Conservation (phyloP, 202 grass and related monocot genomes). For the Thinopyrum obtusiflorum region DNA sequence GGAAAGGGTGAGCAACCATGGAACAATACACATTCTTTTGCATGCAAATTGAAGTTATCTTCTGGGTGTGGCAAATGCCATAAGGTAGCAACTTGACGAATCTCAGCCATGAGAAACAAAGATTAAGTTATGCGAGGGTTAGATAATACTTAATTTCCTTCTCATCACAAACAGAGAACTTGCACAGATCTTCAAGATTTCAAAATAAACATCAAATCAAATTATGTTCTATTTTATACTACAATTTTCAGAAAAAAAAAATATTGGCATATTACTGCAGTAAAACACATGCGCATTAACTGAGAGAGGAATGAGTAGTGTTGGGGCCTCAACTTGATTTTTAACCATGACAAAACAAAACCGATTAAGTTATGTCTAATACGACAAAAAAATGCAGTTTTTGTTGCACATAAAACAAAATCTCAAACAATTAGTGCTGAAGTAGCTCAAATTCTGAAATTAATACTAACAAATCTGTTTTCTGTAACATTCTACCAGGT, state of each 20-base stretch:
- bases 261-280: neutral
- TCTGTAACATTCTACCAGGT: neutral
- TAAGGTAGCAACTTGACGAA: neutral
- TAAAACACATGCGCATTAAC: neutral
- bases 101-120: neutral
- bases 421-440: neutral
- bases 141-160: neutral
- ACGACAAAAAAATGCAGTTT: neutral
- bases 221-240: neutral
- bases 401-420: neutral
- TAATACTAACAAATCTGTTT: neutral
- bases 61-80: neutral
- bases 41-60: neutral
- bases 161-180: neutral
- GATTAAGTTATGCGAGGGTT: neutral
- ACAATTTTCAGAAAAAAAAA: neutral
- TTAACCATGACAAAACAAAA: neutral
- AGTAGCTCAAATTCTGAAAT: neutral
- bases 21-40: neutral
- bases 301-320: neutral
- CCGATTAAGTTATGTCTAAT: neutral
- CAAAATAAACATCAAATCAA: neutral
- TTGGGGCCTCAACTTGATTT: neutral
- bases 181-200: neutral
- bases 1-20: neutral